These are phyloP conservation scores for Penicillium turbatum DNA, from an alignment of 495 filamentous ascomycete species.

Conservation along the genomic window DNA sequence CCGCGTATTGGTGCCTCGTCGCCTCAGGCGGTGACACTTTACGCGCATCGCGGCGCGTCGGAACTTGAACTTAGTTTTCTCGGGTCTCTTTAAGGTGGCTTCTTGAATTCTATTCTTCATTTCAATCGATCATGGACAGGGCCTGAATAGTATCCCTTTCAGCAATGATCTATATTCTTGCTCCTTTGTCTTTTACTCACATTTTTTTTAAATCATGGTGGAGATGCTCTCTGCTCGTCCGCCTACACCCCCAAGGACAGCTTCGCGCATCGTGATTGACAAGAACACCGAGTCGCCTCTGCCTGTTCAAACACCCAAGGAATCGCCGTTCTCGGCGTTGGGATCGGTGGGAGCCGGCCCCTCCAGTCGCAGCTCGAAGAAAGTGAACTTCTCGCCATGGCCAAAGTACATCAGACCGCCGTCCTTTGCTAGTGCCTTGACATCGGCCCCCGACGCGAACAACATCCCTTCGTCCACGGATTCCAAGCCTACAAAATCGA, in stretches of 20 bases:
- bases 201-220: slow-evolving; percentile 43
- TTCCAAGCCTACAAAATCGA: slow-evolving; percentile 72
- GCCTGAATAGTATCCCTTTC: slow-evolving; percentile 9
- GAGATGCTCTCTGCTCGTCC: slow-evolving; percentile 53
- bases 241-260: slow-evolving; percentile 60
- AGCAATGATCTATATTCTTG: slow-evolving; percentile 32
- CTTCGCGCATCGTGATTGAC: slow-evolving; percentile 35
- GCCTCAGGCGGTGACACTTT: slow-evolving; percentile 40
- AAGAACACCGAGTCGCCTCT: slow-evolving; percentile 30
- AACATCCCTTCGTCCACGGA: slow-evolving; percentile 56
- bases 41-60: slow-evolving; percentile 40
- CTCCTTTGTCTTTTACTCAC: slow-evolving; percentile 7
- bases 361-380: slow-evolving; percentile 54
- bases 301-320: slow-evolving; percentile 43
- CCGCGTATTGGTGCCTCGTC: slow-evolving; percentile 15
- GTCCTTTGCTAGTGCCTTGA: slow-evolving; percentile 41
- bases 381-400: slow-evolving; percentile 70
- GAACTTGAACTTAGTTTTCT: slow-evolving; percentile 22
- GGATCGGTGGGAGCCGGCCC: slow-evolving; percentile 29
- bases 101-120: neutral
- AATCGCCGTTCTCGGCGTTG: slow-evolving; percentile 44
- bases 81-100: slow-evolving; percentile 4
- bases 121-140: slow-evolving; percentile 16
- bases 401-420: slow-evolving; percentile 65
- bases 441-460: slow-evolving; percentile 42